phyloP scores from a whole-genome alignment of 2,329 filamentous ascomycete species.

The Colletotrichum gloeosporioides region DNA sequence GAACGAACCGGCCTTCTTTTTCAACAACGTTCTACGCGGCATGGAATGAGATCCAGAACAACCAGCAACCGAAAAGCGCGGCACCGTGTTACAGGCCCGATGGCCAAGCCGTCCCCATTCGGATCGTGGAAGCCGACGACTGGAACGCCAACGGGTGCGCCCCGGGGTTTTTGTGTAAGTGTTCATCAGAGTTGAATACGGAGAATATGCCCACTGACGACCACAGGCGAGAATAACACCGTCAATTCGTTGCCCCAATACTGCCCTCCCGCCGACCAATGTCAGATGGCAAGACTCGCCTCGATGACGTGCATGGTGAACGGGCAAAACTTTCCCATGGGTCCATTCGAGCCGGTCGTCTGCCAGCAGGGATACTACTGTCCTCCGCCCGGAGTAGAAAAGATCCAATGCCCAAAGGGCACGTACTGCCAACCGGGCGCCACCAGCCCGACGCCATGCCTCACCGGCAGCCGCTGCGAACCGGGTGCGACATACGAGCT shows the following conservation, averaged over 20 bases:
- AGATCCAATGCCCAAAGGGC: conserved; percentile 49
- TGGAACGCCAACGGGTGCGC: conserved; percentile 44
- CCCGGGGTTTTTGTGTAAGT: conserved; percentile 48
- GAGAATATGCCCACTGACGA: conserved; percentile 12
- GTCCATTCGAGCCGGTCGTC: conserved; percentile 55
- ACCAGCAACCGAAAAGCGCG: conserved; percentile 38
- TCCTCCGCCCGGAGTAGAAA: conserved; percentile 42
- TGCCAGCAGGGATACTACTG: conserved; percentile 57
- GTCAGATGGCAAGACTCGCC: conserved; percentile 40
- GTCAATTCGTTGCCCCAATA: conserved; percentile 51
- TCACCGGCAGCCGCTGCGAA: conserved; percentile 49
- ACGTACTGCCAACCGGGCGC: conserved; percentile 58
- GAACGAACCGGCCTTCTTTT: conserved; percentile 43
- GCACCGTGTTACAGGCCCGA: conserved; percentile 44
- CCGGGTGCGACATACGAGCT: conserved; percentile 46
- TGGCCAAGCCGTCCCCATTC: conserved; percentile 38
- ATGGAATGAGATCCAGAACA: conserved; percentile 23
- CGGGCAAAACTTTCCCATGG: conserved; percentile 45
- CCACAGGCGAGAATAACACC: conserved; percentile 47
- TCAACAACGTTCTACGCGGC: conserved; percentile 46
- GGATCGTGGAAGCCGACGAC: conserved; percentile 39
- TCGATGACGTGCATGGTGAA: conserved; percentile 36
- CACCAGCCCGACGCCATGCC: conserved; percentile 51
- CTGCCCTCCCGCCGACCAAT: conserved; percentile 43
- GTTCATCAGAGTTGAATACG: neutral